Base-by-base conservation (phyloP, 2,329 filamentous ascomycete species). In the Gremmenia infestans region DNA sequence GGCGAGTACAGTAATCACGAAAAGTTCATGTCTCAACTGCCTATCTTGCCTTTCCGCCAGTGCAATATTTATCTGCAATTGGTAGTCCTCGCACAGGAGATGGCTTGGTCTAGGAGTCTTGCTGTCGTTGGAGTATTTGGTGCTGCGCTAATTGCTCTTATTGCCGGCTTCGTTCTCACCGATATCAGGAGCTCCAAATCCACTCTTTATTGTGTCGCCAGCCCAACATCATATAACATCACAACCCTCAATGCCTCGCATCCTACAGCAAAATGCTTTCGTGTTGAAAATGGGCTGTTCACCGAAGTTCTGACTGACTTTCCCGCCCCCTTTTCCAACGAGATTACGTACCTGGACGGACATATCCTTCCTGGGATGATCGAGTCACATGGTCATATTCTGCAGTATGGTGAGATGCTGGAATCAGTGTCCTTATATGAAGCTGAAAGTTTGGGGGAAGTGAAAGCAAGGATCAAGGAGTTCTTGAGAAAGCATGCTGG, bases 321-420 rank as follows among this genome's bases (percentile, higher is more conserved):
- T n/a, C 71, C 70, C 3, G 62, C 60, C 3, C 63, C 66, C 15
- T 66, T 65, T 8, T 68, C 67, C 0, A 63, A 68, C 22, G 63
- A 67, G 14, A 65, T 68, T 17, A 67, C 67, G 15, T 71, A 70
- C 22, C 63, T 73, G 12, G 60, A 70, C 5, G 83, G 83, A 0
- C 77, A 81, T 61, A 84, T 80, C 1, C 79, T 87, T 25, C 86
- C 86, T 0, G 86, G 86, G 0, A 73, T 89, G 1, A 88, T 85
- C 81, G 86, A 89, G 61, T 85, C 84, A 0, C 86, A 89, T 67
- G 86, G 83, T 0, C 86, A 89, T 66, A 71, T 89, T 48, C 67
- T 85, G 17, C 78, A 81, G 62, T 88, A 86, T 67, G 86, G 82
- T 50, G 84, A 88, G 70, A 85, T 86, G 64, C 72, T 88, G 39